Evolutionary conservation across 129 eudicot species (phyloP), one percentile per base, ranked within the genome.

Genomic region (Artemisia annua): DNA sequence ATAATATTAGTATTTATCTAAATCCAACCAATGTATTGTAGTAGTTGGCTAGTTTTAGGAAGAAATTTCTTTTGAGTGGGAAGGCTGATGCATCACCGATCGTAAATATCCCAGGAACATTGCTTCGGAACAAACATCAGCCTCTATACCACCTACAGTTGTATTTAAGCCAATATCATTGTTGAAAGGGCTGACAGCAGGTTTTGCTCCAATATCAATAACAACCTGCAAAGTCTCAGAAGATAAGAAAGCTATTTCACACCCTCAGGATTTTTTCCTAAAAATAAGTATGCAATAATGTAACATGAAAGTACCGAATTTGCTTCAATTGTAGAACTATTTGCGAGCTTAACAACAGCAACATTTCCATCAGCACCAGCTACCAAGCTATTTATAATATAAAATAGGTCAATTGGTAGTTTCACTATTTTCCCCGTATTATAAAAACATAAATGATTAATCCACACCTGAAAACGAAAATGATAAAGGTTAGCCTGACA

Each of bases 41-140:
- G 62, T 46, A 59, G 32, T 48, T 66, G 48, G 61, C 56, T 49
- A 60, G 65, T 74, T 71, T 24, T 0, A 63, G n/a, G 67, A 18
- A 22, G 67, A 71, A 62, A 10, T 70, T 28, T 71, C 81, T 97
- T 86, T 90, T 94, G 7, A 94, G 81, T n/a, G 98, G 97, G 79
- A 94, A 94, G 30, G 98, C 98, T 70, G 98, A 93, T 7, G 90
- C 97, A 86, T 94, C 98, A 73, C 98, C 98, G 58, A 94, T 81
- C 52, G 97, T 96, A 68, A 90, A 94, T 35, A 94, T 86, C 68
- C 98, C 98, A 11, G 96, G 97, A 39, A 84, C 50, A 72, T 65
- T 88, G 78, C 97, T 87, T 70, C 97, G 82, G 74, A 94, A 94
- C 78, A 77, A 86, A 59, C 98, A 80, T 94, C 98, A 57, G 90